Evolutionary conservation across 768 basidiomycete genomes (phyloP).

Genomic region (Mycena leptocephala): DNA sequence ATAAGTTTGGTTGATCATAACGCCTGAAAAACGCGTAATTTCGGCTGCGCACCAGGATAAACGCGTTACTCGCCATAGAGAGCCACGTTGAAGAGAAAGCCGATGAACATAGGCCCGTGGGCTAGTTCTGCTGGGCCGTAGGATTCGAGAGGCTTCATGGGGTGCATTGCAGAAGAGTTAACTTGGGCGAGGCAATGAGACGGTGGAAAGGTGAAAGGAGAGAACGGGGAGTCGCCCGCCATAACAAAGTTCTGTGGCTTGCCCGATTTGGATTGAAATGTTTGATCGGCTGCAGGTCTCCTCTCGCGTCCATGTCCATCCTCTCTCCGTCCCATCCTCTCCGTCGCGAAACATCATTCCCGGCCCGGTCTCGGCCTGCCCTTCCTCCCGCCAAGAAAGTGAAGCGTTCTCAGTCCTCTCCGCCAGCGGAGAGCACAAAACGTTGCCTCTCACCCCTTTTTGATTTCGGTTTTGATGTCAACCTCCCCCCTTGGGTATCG

Average conservation of each 20-base stretch:
- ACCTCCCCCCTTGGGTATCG: too few species aligned
- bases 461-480: too few species aligned
- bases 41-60: too few species aligned
- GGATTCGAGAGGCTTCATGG: slow-evolving; percentile 3
- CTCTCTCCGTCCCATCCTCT: too few species aligned
- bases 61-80: slow-evolving; percentile 45
- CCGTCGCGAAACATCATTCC: too few species aligned
- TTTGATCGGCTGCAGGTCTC: background rate
- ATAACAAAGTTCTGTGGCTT: background rate
- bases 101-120: slow-evolving; percentile 55
- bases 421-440: too few species aligned
- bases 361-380: too few species aligned
- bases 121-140: slow-evolving; percentile 26
- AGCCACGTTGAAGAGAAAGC: slow-evolving; percentile 52
- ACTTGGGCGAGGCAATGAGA: background rate
- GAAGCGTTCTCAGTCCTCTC: too few species aligned
- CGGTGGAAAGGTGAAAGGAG: background rate
- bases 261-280: background rate
- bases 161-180: background rate
- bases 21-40: slow-evolving; percentile 1
- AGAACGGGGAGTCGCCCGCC: too few species aligned
- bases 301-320: background rate
- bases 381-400: too few species aligned
- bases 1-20: slow-evolving; percentile 52
- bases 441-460: too few species aligned